A percentile compares a stretch with the other conserved stretches of the same genome.
phyloP scores from a whole-genome alignment of 352 stramenopile genomes.

The Globisporangium nagaii region DNA sequence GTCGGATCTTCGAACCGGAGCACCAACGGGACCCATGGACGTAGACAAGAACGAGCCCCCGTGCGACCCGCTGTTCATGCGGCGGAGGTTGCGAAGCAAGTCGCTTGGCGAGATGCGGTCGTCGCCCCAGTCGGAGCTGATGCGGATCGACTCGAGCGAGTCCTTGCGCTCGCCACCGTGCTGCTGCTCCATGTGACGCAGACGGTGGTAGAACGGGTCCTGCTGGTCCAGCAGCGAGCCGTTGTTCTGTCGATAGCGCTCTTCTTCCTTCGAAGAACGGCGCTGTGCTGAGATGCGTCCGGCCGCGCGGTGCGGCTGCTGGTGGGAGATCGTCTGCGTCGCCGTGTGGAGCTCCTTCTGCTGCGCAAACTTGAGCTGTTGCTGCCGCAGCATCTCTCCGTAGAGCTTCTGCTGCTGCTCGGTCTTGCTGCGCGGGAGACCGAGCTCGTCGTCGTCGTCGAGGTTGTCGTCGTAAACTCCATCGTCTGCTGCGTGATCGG shows the following conservation, averaged over 20 bases:
- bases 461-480: conserved; percentile 3
- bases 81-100: background rate
- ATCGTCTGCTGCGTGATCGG: background rate
- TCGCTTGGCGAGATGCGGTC: conserved; percentile 8
- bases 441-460: conserved; percentile 27
- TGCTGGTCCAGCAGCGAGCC: conserved; percentile 5
- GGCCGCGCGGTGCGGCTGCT: conserved; percentile 1
- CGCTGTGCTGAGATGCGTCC: background rate
- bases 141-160: conserved; percentile 30
- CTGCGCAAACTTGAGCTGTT: conserved; percentile 17
- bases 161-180: conserved; percentile 11
- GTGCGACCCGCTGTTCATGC: background rate
- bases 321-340: conserved; percentile 6
- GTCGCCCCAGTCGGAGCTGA: conserved; percentile 35
- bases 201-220: background rate
- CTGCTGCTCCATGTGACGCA: background rate
- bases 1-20: conserved; percentile 4
- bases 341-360: conserved; percentile 15
- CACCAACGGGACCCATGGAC: background rate
- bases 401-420: conserved; percentile 21
- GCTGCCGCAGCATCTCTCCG: conserved; percentile 15
- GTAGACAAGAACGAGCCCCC: background rate
- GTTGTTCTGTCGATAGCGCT: background rate
- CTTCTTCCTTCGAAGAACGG: conserved; percentile 5
- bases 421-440: conserved; percentile 23